Base-by-base conservation (phyloP, 1,284 basidiomycete species). In the Athelia psychrophila region DNA sequence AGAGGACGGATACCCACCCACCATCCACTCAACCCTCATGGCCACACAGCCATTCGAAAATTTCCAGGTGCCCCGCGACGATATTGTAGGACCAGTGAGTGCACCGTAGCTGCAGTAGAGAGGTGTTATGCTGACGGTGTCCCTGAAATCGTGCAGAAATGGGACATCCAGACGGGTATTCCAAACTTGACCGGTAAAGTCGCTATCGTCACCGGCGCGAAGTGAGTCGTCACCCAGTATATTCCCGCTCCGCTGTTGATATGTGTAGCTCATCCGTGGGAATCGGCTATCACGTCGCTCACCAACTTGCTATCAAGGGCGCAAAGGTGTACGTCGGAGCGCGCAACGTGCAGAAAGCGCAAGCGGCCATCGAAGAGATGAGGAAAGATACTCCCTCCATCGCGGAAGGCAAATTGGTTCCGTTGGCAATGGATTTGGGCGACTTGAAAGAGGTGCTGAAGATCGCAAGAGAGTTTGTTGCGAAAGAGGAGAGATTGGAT, bases 311-410 rank as follows among this genome's bases (percentile, higher is more conserved):
- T 15, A 54, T 50, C 23, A 54, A 58, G 15, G 61, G 61, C 12
- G 61, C 60, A 6, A 59, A 54, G 23, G 61, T 63, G 2, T 62
- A 60, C 30, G 30, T 63, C n/a, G 58, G 53, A 9, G 54, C 60
- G 8, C 55, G 60, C 15, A 54, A 44, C 30, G 48, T 51, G 42
- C 49, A 25, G 13, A 62, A 44, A 42, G 56, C 52, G 16, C 42
- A 20, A 33, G 51, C 40, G 12, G 54, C 57, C 13, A 52, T 57
- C 3, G 23, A 22, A 1, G n/a, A 42, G 38, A 48, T 58, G 15
- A 48, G 49, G 16, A 46, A 22, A 10, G 51, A 52, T 15, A 48
- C 36, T 23, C 44, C 35, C 10, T 20, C 16, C n/a, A 30, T 27
- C 4, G 48, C 3, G 3, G 27, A n/a, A n/a, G 58, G 52, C 0